phyloP scores from a whole-genome alignment of 345 rosid genomes.

The Alliaria petiolata region DNA sequence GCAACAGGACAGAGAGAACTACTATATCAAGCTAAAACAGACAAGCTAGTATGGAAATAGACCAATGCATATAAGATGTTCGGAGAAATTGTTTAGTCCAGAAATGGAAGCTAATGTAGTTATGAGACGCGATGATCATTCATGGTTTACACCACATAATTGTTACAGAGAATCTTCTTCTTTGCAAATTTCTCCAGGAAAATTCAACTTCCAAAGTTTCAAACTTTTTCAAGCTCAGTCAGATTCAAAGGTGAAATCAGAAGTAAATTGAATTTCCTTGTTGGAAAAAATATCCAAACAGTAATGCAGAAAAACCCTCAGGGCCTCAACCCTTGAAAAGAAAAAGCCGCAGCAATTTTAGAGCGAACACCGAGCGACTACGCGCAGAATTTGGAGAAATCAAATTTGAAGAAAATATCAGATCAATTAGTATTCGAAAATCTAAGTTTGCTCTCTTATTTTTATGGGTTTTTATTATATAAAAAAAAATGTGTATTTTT shows the following conservation, averaged over 20 bases:
- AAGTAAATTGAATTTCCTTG: neutral
- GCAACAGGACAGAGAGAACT: slow-evolving; percentile 4
- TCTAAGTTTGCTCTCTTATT: neutral
- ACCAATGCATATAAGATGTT: slow-evolving; percentile 16
- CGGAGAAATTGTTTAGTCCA: slow-evolving; percentile 8
- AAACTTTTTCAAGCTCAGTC: neutral
- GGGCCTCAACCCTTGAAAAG: too few relatives aligned
- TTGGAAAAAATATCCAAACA: neutral
- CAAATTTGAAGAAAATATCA: neutral
- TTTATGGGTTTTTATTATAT: neutral
- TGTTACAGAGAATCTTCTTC: neutral
- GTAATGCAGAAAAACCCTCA: slow-evolving; percentile 19
- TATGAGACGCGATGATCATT: neutral
- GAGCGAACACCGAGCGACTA: too few relatives aligned
- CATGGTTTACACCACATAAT: neutral
- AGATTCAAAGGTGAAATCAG: slow-evolving; percentile 4
- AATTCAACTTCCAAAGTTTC: slow-evolving; percentile 13
- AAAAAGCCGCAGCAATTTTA: too few relatives aligned
- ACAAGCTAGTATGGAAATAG: neutral
- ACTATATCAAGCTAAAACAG: neutral
- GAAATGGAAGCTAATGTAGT: neutral
- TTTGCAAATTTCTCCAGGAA: neutral
- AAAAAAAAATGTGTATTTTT: neutral
- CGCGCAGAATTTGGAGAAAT: slow-evolving; percentile 3
- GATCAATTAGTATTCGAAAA: neutral